Evolutionary conservation across 1,139 yeast genomes (phyloP), one percentile per base, ranked within the genome.

Genomic region (Sugiyamaella xylanicola): DNA sequence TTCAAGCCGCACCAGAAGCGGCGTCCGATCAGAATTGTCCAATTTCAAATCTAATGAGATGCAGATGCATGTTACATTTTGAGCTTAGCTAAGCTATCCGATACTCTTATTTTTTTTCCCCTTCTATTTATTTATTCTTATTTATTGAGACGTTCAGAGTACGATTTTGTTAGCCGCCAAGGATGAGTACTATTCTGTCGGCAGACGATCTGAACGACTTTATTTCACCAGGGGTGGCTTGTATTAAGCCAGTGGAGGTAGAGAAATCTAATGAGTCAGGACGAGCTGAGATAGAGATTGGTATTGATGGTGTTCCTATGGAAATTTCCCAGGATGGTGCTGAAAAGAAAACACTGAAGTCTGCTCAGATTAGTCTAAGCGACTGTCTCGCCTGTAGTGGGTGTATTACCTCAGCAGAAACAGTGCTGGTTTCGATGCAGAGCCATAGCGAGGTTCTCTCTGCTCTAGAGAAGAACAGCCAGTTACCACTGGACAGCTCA

Each of bases 301-400:
- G 85, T 56, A 71, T 72, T n/a, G 77, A 81, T 48, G 95, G 93
- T 1, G 77, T 78, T 40, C 87, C 91, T 13, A 69, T 85, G 4
- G 95, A 89, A 65, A 87, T 87, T 3, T 80, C 85, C 2, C 76
- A 78, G 48, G 88, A 86, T 60, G 86, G 85, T 5, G 72, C 75
- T 19, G 41, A 49, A 1, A 73, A 77, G 15, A 76, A 76, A 45
- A 71, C 75, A 41, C 76, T 91, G 7, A 80, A 86, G 37, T 86
- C 92, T 48, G 99, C 97, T 0, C 93, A 88, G 64, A 93, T 93
- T 52, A 87, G 95, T 1, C 73, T 93, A 46, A 85, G 92, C 8
- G 99, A 93, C 74, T 93, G 99, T 72, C 76, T 93, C 53, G 99
- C 99, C 0, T 93, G 99, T 67, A 85, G 96, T 2, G 99, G 99